Evolutionary conservation across 139 green algal genomes (phyloP).

Genomic region (Pleodorina starrii): DNA sequence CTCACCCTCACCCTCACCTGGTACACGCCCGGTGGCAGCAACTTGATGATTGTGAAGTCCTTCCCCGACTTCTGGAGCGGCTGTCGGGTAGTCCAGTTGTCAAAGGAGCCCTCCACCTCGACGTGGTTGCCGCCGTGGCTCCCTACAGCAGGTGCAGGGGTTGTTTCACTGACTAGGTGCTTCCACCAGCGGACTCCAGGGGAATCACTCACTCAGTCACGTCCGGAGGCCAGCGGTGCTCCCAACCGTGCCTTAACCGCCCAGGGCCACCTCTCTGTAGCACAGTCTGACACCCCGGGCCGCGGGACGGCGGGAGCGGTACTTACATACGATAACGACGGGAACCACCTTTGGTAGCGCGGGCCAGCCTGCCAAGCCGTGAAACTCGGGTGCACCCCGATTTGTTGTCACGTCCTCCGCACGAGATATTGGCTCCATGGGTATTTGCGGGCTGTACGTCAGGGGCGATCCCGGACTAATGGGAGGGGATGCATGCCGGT

Average conservation of each 20-base stretch:
- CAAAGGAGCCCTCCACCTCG: constrained; percentile 96
- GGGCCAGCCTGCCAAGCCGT: constrained; percentile 79
- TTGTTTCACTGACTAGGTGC: no score
- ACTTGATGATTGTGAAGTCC: constrained; percentile 97
- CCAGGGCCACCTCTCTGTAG: no score
- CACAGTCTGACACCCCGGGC: no score
- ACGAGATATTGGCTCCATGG: constrained; percentile 76
- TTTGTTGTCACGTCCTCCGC: constrained; percentile 42
- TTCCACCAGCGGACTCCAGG: no score
- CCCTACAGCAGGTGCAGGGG: no score
- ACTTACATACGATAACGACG: constrained; percentile 90
- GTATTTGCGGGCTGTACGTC: constrained; percentile 88
- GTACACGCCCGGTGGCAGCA: constrained; percentile 95
- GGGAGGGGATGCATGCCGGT: constrained; percentile 58
- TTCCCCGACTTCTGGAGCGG: constrained; percentile 88
- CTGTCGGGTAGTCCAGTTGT: constrained; percentile 94
- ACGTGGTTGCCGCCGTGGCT: constrained; percentile 91
- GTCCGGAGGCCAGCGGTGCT: no score
- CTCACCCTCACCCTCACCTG: constrained; percentile 77
- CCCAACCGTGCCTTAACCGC: no score
- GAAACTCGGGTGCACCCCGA: constrained; percentile 75
- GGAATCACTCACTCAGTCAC: no score
- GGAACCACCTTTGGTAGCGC: constrained; percentile 88
- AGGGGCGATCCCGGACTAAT: constrained; percentile 86
- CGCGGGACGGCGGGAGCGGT: no score